Evolutionary conservation across 495 filamentous ascomycete genomes (phyloP).

Genomic region (Clohesyomyces aquaticus): DNA sequence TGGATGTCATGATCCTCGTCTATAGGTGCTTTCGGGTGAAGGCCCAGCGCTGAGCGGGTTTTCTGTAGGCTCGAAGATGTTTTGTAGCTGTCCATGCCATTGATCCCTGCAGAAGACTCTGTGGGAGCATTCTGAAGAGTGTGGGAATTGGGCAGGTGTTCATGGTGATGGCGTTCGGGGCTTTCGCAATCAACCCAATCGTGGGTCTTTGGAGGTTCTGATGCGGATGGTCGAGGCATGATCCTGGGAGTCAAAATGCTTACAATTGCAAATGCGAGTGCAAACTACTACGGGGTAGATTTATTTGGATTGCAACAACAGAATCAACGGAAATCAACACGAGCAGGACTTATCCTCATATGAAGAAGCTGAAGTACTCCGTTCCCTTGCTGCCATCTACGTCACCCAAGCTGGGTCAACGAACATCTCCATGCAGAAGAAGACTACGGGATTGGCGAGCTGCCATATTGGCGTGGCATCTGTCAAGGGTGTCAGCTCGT

Average conservation of each 20-base stretch:
- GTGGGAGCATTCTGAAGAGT: neutral
- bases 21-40: slow-evolving; percentile 23
- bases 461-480: neutral
- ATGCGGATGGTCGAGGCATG: neutral
- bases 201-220: neutral
- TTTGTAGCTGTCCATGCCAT: neutral
- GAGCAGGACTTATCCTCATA: neutral
- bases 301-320: too few species aligned
- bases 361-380: neutral
- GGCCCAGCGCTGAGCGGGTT: slow-evolving; percentile 24
- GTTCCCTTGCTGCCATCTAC: neutral
- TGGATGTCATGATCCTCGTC: slow-evolving; percentile 28
- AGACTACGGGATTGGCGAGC: neutral
- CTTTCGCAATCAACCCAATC: neutral
- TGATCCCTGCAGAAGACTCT: neutral
- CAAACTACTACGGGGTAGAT: too few species aligned
- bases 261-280: too few species aligned
- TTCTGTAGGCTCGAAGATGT: slow-evolving; percentile 7
- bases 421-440: neutral
- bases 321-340: neutral
- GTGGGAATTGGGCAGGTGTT: neutral
- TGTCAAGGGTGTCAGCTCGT: neutral
- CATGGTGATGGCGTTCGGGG: neutral
- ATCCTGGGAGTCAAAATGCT: neutral
- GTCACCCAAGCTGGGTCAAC: neutral